Conservation (phyloP, 106 monocot species). For the Posidonia australis region DNA sequence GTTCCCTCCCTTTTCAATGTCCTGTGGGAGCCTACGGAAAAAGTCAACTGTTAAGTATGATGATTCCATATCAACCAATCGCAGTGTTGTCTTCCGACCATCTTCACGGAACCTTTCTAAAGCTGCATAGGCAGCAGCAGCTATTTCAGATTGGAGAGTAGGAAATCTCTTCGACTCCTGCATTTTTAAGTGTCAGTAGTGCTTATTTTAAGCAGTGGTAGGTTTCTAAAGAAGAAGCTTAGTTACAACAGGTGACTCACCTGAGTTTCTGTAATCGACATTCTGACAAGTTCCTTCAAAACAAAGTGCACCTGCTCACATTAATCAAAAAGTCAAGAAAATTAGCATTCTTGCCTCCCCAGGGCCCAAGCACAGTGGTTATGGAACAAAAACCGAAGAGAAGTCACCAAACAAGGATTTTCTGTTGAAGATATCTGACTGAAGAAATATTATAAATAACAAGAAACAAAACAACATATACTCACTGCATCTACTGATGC, state of each 20-base stretch:
- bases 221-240: background rate
- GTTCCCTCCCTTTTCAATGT: slow-evolving; percentile 47
- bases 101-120: slow-evolving; percentile 73
- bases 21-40: slow-evolving; percentile 79
- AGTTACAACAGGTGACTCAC: background rate
- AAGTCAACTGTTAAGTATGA: slow-evolving; percentile 75
- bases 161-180: slow-evolving; percentile 81
- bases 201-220: background rate
- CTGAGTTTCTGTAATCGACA: slow-evolving; percentile 41
- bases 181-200: background rate
- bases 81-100: slow-evolving; percentile 48
- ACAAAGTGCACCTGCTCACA: slow-evolving; percentile 35
- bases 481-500: slow-evolving; percentile 71
- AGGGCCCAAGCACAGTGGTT: too few species aligned
- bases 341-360: too few species aligned
- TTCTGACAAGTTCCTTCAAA: slow-evolving; percentile 46
- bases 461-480: background rate
- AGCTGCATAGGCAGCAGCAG: slow-evolving; percentile 52
- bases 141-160: slow-evolving; percentile 55
- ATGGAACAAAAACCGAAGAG: too few species aligned
- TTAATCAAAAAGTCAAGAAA: too few species aligned
- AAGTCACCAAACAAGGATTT: too few species aligned
- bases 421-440: too few species aligned
- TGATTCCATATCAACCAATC: slow-evolving; percentile 76
- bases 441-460: background rate